Base-by-base conservation (phyloP, 495 filamentous ascomycete genomes). In the Penicillium bovifimosum region DNA sequence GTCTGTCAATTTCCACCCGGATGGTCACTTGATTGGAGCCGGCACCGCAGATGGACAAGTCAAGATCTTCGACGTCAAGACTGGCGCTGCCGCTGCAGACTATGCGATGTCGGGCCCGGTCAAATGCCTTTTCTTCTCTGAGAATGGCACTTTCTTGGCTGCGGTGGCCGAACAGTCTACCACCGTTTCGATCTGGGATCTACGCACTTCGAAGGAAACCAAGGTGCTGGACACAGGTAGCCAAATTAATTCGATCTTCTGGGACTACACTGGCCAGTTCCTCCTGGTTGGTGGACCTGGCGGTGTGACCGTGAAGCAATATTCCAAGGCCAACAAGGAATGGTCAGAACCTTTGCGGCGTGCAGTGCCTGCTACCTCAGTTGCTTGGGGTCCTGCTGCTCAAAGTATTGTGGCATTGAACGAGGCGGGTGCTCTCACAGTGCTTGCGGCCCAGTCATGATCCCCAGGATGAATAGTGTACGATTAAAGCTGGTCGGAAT, bases 111-210 rank as follows among this genome's bases (percentile, higher is more conserved):
- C 79, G 5, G 80, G 80, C 2, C 80, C 88, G 0, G 79, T 96
- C 27, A 81, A 84, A 58, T 78, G 81, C 27, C 70, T 98, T 6
- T 75, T 82, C 56, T 98, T 98, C 74, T 96, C 91, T 0, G 95
- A 98, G 68, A 98, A 97, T 55, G 93, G 93, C n/a, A 92, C 85
- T 53, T 96, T 90, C 86, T 82, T 98, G 56, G 93, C 95, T 9
- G 82, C 87, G 1, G 81, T 84, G 13, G 80, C 80, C 18, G 82
- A 86, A 59, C 84, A 83, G 17, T 85, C 86, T 41, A 86, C 83
- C 7, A 84, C 76, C 14, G 83, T 96, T 45, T 83, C 84, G 7
- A 84, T 98, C 53, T 97, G 91, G 77, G 91, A 97, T 70, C 77
- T 98, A 35, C 86, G 93, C 50, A 96, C 90, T 68, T 82, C 84